These are phyloP conservation scores for Phyllosticta citrichinensis DNA, from an alignment of 2,329 filamentous ascomycete genomes.

Conservation along the genomic window DNA sequence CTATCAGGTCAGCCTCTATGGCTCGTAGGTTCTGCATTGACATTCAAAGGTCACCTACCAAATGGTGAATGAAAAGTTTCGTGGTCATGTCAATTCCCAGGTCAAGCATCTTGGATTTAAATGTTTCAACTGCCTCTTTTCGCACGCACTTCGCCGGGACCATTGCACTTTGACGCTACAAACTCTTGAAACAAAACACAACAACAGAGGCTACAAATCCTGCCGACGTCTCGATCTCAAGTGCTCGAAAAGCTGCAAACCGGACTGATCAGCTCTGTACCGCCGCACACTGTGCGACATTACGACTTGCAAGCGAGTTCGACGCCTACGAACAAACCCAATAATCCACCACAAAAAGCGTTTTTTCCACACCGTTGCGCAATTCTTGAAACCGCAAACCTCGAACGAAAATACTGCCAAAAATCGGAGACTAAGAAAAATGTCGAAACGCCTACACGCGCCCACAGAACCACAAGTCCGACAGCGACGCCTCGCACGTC, in stretches of 20 bases:
- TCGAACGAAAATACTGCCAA: too few relatives aligned
- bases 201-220: not conserved
- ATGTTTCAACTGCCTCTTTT: not conserved
- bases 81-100: not conserved
- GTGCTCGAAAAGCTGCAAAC: too few relatives aligned
- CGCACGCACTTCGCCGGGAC: not conserved
- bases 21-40: too few relatives aligned
- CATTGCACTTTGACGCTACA: not conserved
- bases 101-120: not conserved
- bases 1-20: too few relatives aligned
- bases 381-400: too few relatives aligned
- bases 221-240: not conserved
- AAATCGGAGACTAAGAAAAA: not conserved
- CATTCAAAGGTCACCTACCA: too few relatives aligned
- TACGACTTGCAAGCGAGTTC: too few relatives aligned
- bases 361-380: too few relatives aligned
- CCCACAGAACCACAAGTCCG: not conserved
- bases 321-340: too few relatives aligned
- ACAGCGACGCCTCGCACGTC: not conserved
- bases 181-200: not conserved
- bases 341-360: too few relatives aligned
- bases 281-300: too few relatives aligned
- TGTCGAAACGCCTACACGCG: not conserved
- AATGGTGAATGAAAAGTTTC: not conserved
- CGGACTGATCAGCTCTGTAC: too few relatives aligned